A percentile compares a stretch with the other conserved stretches of the same genome.
Evolutionary conservation across 2,329 filamentous ascomycete species (phyloP).

Genomic region (Didymella sp.): DNA sequence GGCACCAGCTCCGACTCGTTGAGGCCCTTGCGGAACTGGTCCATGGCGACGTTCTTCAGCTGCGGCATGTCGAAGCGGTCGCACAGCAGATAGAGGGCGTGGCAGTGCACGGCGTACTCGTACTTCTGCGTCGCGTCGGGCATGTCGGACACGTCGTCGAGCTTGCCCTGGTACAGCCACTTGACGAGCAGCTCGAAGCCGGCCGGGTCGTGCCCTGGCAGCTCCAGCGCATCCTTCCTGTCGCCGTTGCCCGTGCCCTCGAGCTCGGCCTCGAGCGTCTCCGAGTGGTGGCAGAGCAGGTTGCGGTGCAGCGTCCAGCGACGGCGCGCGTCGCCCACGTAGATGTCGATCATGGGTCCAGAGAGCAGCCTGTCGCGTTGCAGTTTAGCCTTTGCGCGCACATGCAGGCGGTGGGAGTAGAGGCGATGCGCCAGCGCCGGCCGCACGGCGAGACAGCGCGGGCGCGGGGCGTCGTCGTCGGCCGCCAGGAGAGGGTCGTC

Average conservation of each 20-base stretch:
- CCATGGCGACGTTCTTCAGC: constrained; percentile 62
- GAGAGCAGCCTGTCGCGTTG: constrained; percentile 60
- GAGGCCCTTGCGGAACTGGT: constrained; percentile 60
- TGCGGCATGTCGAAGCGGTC: constrained; percentile 59
- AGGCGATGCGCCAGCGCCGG: constrained; percentile 47
- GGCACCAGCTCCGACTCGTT: constrained; percentile 60
- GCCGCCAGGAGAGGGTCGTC: constrained; percentile 33
- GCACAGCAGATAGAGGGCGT: constrained; percentile 62
- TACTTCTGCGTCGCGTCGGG: constrained; percentile 58
- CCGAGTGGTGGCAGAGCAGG: constrained; percentile 61
- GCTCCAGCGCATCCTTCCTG: constrained; percentile 53
- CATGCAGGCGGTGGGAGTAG: constrained; percentile 48
- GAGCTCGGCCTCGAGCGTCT: constrained; percentile 51
- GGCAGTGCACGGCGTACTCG: constrained; percentile 61
- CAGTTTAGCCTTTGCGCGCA: constrained; percentile 55
- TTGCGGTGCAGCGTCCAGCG: constrained; percentile 62
- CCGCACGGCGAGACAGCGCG: constrained; percentile 37
- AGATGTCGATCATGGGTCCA: constrained; percentile 60
- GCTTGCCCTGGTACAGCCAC: constrained; percentile 63
- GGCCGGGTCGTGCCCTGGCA: constrained; percentile 58
- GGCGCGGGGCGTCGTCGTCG: constrained; percentile 16
- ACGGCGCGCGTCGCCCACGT: constrained; percentile 56
- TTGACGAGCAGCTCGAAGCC: constrained; percentile 63
- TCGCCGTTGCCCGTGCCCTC: constrained; percentile 46
- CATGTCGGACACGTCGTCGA: constrained; percentile 58